Conservation (phyloP, 768 basidiomycete genomes). For the Kwoniella dendrophila region DNA sequence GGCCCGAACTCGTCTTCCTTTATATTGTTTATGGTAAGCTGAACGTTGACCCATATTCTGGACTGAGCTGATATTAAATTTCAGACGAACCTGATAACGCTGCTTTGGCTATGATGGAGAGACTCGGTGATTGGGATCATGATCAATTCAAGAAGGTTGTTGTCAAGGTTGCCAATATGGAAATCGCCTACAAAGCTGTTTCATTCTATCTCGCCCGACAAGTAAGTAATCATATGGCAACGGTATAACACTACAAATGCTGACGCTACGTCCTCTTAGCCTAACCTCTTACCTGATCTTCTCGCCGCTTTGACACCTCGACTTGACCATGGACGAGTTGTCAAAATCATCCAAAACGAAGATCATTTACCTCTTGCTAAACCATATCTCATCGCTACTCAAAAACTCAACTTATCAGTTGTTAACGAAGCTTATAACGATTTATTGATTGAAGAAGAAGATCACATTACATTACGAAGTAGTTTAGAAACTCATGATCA, state of each 20-base stretch:
- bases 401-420: constrained; percentile 92
- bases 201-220: constrained; percentile 47
- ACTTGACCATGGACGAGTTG: constrained; percentile 92
- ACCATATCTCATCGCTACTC: constrained; percentile 94
- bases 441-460: constrained; percentile 97
- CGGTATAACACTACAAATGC: no score
- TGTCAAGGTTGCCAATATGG: constrained; percentile 93
- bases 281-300: constrained; percentile 87
- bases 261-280: constrained; percentile 69
- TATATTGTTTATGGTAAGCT: constrained; percentile 98
- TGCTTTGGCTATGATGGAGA: constrained; percentile 96
- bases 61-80: constrained; percentile 18
- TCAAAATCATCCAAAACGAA: constrained; percentile 78
- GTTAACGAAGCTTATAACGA: constrained; percentile 99
- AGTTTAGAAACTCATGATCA: constrained; percentile 98
- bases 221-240: constrained; percentile 16
- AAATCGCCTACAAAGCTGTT: constrained; percentile 90
- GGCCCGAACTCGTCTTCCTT: constrained; percentile 97
- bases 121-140: constrained; percentile 98
- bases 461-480: constrained; percentile 95
- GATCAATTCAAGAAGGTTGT: constrained; percentile 99
- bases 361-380: constrained; percentile 95
- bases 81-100: constrained; percentile 74
- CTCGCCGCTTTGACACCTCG: constrained; percentile 88
- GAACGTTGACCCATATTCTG: constrained; percentile 38